Base-by-base conservation (phyloP, 768 basidiomycete genomes). In the Kwoniella europaea region DNA sequence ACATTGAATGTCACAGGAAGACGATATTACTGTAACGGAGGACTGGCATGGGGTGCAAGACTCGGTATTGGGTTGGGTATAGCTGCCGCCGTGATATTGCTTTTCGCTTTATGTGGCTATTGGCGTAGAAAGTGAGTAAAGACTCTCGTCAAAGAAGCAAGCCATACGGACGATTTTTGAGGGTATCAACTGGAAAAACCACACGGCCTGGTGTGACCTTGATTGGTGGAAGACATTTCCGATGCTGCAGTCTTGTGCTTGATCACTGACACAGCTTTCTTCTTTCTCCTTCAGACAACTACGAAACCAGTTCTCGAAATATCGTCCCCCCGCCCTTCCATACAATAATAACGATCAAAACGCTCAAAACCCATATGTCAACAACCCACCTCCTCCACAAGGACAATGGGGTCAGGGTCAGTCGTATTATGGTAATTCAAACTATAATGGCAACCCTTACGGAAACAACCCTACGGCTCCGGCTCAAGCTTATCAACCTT, bases 41-140 rank as follows among this genome's bases (percentile, higher is more conserved):
- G 81, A 0, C 62, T 83, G 0, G 29, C 60, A 4, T 73, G 78
- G 63, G 79, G 79, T 13, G 79, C 81, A 9, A 61, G 82, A 20
- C 72, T 77, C 20, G 82, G 81, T 66, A 82, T 83, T 65, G 82
- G 81, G 64, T 64, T 81, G 20, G 82, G 79, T 62, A 62, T 83
- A 9, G 82, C 78, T 5, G 77, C 67, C 15, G 78, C 61, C 55
- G 74, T 81, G 6, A 29, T 81, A 0, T 29, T 78, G 13, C 50
- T 81, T 5, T 75, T 75, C 35, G 16, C 57, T 16, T 43, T 77
- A 1, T 72, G 74, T 62, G 75, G 76, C 15, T 73, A 62, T 22
- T 77, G 73, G 73, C 60, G 77, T 27, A 44, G 82, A 60, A 74
- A 72, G 82, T 83, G 71, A 77, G 80, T 80, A 10, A 6, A 13